Evolutionary conservation across 192 early-diverging fungal species (phyloP).

Genomic region (Umbelopsis sp.): DNA sequence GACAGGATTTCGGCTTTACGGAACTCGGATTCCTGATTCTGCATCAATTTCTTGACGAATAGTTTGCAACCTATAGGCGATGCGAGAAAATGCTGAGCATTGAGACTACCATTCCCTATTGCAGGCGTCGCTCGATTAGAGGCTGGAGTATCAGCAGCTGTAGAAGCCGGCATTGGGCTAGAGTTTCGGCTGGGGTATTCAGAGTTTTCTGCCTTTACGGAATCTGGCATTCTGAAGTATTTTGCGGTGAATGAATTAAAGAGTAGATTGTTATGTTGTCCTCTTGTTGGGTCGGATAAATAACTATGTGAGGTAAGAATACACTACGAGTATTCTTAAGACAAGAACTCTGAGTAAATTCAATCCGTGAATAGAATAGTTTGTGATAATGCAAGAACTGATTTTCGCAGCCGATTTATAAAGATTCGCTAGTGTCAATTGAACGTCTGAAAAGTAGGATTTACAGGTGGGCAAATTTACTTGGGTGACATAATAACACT

Average conservation of each 20-base stretch:
- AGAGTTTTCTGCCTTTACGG: slow-evolving; percentile 9
- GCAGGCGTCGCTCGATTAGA: background rate
- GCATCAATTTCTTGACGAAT: slow-evolving; percentile 35
- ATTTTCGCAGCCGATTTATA: too few species aligned
- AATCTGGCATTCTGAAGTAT: background rate
- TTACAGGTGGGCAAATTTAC: background rate
- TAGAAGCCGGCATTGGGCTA: background rate
- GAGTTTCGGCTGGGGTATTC: slow-evolving; percentile 8
- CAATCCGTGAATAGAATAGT: too few species aligned
- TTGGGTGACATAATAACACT: background rate
- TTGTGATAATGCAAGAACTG: too few species aligned
- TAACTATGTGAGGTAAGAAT: too few species aligned
- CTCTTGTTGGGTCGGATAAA: too few species aligned
- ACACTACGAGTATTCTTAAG: too few species aligned
- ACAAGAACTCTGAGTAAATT: too few species aligned
- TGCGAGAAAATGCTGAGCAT: slow-evolving; percentile 7
- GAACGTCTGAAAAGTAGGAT: too few species aligned
- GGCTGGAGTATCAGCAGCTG: background rate
- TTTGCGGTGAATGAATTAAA: background rate
- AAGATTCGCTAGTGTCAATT: too few species aligned
- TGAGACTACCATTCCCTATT: background rate
- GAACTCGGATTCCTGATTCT: slow-evolving; percentile 48
- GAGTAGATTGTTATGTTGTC: background rate
- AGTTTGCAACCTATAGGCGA: slow-evolving; percentile 34
- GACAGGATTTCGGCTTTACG: slow-evolving; percentile 88